phyloP scores from a whole-genome alignment of 768 basidiomycete species.

The Pulveroboletus sp. region DNA sequence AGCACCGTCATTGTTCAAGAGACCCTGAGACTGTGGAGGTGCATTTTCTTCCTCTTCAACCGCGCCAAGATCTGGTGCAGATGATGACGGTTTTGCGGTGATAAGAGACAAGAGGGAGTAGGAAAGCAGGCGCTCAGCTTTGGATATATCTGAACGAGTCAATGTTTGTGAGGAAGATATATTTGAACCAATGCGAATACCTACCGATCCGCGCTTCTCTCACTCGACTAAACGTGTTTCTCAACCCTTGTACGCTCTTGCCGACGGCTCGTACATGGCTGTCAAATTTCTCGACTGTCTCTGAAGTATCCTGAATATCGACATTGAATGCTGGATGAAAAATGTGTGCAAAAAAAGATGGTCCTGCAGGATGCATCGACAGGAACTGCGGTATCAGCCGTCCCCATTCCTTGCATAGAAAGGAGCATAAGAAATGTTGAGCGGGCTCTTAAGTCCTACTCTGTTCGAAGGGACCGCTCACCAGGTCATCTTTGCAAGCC shows the following conservation, averaged over 20 bases:
- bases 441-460: background rate
- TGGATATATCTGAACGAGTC: conserved; percentile 62
- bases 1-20: conserved; percentile 67
- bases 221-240: conserved; percentile 55
- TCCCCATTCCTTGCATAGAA: conserved; percentile 59
- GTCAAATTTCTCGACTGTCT: conserved; percentile 57
- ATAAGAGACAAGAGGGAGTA: conserved; percentile 72
- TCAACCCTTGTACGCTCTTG: conserved; percentile 61
- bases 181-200: conserved; percentile 12
- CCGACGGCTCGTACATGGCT: conserved; percentile 61
- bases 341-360: conserved; percentile 71
- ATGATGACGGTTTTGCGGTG: conserved; percentile 58
- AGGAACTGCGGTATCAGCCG: conserved; percentile 56
- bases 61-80: conserved; percentile 43
- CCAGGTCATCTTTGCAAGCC: conserved; percentile 67
- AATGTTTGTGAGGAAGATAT: background rate
- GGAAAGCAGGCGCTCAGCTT: conserved; percentile 67
- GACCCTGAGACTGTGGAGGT: conserved; percentile 43
- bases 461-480: conserved; percentile 35
- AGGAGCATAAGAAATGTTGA: background rate
- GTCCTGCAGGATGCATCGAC: conserved; percentile 60
- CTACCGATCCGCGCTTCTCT: conserved; percentile 67
- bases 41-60: conserved; percentile 45
- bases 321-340: conserved; percentile 85
- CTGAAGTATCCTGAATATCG: conserved; percentile 65